These are phyloP conservation scores for Blepharisma stoltei DNA, from an alignment of 73 alveolate genomes.

Conservation along the genomic window DNA sequence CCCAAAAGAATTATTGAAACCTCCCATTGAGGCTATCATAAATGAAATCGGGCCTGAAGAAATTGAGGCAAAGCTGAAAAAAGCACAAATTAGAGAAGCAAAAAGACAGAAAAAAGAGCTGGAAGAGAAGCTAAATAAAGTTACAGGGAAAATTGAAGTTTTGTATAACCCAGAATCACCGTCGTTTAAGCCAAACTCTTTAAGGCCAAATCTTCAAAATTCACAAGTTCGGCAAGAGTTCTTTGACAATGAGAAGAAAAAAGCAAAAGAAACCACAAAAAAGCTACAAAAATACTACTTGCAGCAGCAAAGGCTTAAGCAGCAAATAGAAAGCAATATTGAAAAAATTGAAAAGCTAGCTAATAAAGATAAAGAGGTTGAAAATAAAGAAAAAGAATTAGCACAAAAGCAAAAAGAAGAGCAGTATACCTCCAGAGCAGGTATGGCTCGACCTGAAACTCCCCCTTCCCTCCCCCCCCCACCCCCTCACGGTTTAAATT, in stretches of 20 bases:
- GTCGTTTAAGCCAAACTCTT: neutral
- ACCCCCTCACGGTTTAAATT: too few species aligned
- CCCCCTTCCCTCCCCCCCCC: too few species aligned
- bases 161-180: neutral
- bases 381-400: conserved; percentile 2
- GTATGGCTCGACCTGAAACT: too few species aligned
- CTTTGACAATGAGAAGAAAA: conserved; percentile 15
- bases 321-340: neutral
- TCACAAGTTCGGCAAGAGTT: conserved; percentile 7
- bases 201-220: neutral
- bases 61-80: neutral
- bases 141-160: neutral
- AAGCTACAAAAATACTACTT: neutral
- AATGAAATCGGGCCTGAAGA: neutral
- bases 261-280: neutral
- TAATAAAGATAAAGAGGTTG: neutral
- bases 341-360: neutral
- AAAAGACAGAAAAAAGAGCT: neutral
- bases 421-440: too few species aligned
- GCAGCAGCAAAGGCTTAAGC: neutral
- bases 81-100: conserved; percentile 7
- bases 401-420: neutral
- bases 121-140: neutral
- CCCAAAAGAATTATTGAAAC: too few species aligned
- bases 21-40: too few species aligned